A percentile compares a stretch with the other conserved stretches of the same genome.
Conservation (phyloP, 495 filamentous ascomycete genomes). For the Penicilliopsis zonata region DNA sequence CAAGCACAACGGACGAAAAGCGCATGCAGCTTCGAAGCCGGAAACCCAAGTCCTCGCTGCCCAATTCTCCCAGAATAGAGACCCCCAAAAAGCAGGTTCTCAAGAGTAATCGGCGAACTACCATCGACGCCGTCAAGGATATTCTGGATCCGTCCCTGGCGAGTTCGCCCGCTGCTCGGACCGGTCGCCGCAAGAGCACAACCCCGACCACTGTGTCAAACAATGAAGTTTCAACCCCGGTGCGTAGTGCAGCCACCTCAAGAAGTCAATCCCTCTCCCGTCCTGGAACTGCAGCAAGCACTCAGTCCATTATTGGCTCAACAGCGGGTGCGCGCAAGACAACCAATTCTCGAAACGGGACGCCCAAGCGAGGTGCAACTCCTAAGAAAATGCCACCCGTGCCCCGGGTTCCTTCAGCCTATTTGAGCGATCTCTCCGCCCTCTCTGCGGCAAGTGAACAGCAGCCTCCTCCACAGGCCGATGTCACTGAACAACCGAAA, state of each 20-base stretch:
- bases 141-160: conserved; percentile 25
- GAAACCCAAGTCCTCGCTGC: conserved; percentile 43
- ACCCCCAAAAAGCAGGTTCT: conserved; percentile 36
- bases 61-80: conserved; percentile 22
- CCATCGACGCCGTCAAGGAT: conserved; percentile 45
- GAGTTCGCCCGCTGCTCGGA: conserved; percentile 25
- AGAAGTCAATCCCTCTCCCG: neutral
- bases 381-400: conserved; percentile 33
- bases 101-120: conserved; percentile 48
- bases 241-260: neutral
- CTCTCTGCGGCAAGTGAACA: conserved; percentile 1
- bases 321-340: conserved; percentile 24
- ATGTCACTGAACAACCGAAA: neutral
- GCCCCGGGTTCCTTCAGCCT: conserved; percentile 28
- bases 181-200: conserved; percentile 25
- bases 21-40: conserved; percentile 65
- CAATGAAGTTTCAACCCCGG: too few relatives aligned
- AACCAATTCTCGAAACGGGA: conserved; percentile 29
- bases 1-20: conserved; percentile 32
- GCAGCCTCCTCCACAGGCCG: neutral
- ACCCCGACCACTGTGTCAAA: conserved; percentile 7
- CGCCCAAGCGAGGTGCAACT: conserved; percentile 29
- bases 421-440: conserved; percentile 2
- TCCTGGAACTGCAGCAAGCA: conserved; percentile 12
- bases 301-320: conserved; percentile 6